Conservation (phyloP, 192 early-diverging fungal genomes). For the Umbelopsis sp. region DNA sequence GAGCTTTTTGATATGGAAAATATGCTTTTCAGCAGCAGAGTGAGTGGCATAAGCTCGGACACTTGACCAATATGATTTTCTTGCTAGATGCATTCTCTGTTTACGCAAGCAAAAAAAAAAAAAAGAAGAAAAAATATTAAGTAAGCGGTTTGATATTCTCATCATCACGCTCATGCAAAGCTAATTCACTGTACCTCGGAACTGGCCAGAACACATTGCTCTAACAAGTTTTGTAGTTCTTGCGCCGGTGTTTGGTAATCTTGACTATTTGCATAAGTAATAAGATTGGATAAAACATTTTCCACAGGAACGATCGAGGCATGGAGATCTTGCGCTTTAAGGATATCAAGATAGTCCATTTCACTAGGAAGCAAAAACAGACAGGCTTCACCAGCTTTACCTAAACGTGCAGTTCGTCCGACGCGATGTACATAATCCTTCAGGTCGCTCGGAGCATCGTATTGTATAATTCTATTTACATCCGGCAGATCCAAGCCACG, state of each 20-base stretch:
- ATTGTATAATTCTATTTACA: constrained; percentile 91
- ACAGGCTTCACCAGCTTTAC: constrained; percentile 82
- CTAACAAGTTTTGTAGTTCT: constrained; percentile 61
- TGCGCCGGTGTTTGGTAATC: constrained; percentile 54
- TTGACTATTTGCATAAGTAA: constrained; percentile 54
- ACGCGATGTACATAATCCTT: constrained; percentile 97
- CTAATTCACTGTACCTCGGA: constrained; percentile 48
- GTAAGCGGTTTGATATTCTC: not conserved
- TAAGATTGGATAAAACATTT: constrained; percentile 58
- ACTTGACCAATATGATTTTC: constrained; percentile 84
- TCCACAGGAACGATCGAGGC: constrained; percentile 57
- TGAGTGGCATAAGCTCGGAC: constrained; percentile 96
- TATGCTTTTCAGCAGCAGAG: constrained; percentile 75
- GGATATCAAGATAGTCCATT: constrained; percentile 67
- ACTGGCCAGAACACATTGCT: constrained; percentile 70
- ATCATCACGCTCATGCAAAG: constrained; percentile 11
- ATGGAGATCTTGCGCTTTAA: constrained; percentile 66
- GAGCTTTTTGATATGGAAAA: constrained; percentile 94
- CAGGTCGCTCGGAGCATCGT: constrained; percentile 93
- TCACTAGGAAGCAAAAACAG: constrained; percentile 93
- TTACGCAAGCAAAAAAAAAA: constrained; percentile 24
- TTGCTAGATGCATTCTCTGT: constrained; percentile 64
- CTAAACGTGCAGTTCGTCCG: constrained; percentile 95
- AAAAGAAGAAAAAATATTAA: constrained; percentile 20
- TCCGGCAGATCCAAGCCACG: constrained; percentile 97